Evolutionary conservation across 345 rosid genomes (phyloP).

Genomic region (Euphorbia pulcherrima): DNA sequence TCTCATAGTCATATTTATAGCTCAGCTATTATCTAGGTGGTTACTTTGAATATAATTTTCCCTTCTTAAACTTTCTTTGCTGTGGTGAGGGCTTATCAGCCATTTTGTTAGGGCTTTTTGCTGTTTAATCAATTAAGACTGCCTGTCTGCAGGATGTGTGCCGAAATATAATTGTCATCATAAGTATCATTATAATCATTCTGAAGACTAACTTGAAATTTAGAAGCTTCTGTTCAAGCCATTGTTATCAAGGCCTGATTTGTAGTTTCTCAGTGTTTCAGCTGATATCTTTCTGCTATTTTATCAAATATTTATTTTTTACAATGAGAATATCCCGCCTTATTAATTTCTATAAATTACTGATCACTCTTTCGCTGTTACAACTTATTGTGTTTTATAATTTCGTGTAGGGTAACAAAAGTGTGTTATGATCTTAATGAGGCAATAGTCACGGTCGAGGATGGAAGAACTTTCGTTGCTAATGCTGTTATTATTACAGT

Average conservation of each 20-base stretch:
- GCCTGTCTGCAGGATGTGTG: no score
- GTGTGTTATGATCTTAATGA: slow-evolving; percentile 46
- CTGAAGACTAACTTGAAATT: neutral
- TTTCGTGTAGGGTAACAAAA: slow-evolving; percentile 50
- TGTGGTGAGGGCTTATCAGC: neutral
- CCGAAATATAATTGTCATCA: no score
- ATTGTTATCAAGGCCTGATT: neutral
- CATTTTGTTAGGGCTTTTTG: no score
- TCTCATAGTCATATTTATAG: neutral
- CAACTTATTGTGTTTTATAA: slow-evolving; percentile 9
- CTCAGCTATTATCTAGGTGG: neutral
- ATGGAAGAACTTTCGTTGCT: slow-evolving; percentile 54
- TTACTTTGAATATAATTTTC: no score
- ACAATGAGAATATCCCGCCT: neutral
- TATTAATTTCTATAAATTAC: neutral
- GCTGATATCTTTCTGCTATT: neutral
- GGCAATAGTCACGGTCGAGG: slow-evolving; percentile 57
- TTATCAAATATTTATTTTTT: no score
- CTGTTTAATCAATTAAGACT: no score
- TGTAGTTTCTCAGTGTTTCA: neutral
- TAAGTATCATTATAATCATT: neutral
- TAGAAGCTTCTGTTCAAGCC: neutral
- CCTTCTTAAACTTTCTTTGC: neutral
- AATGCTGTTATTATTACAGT: slow-evolving; percentile 75
- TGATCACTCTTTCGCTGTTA: neutral